Evolutionary conservation across 371 early-diverging fungal genomes (phyloP).

Genomic region (Quaeritorhiza haematococci): DNA sequence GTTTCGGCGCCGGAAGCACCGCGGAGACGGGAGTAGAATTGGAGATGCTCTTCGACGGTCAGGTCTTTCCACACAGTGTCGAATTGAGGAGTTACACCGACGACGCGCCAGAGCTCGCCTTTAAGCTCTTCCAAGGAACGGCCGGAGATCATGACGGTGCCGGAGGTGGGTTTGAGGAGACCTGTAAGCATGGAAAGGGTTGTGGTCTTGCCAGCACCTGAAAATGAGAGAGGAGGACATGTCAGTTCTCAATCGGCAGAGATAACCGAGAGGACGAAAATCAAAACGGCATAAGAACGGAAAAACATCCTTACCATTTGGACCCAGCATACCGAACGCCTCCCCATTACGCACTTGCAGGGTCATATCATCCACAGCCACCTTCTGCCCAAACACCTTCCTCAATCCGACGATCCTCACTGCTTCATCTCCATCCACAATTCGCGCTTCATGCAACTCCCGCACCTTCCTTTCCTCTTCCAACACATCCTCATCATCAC

Average conservation of each 20-base stretch:
- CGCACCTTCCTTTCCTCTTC: too few relatives aligned
- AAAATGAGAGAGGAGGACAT: background rate
- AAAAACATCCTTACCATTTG: constrained; percentile 32
- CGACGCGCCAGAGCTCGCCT: background rate
- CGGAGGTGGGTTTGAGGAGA: constrained; percentile 26
- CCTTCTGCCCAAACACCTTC: constrained; percentile 20
- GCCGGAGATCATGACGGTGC: constrained; percentile 19
- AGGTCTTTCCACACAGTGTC: constrained; percentile 14
- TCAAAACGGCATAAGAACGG: background rate
- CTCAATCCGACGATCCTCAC: too few relatives aligned
- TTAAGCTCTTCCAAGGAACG: constrained; percentile 1
- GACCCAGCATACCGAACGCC: constrained; percentile 58
- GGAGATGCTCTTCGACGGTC: constrained; percentile 17
- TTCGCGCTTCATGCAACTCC: too few relatives aligned
- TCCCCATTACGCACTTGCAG: constrained; percentile 45
- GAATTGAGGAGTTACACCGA: constrained; percentile 13
- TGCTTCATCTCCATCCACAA: too few relatives aligned
- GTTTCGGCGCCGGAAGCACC: too few relatives aligned
- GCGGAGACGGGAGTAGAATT: constrained; percentile 16
- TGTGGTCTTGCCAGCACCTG: constrained; percentile 56
- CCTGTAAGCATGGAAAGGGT: constrained; percentile 53
- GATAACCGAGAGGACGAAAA: too few relatives aligned
- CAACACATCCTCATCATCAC: too few relatives aligned
- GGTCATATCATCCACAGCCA: constrained; percentile 50
- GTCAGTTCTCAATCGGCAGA: background rate